These are phyloP conservation scores for Triticum monococcum DNA, from an alignment of 176 grass and related monocot genomes.

Conservation along the genomic window DNA sequence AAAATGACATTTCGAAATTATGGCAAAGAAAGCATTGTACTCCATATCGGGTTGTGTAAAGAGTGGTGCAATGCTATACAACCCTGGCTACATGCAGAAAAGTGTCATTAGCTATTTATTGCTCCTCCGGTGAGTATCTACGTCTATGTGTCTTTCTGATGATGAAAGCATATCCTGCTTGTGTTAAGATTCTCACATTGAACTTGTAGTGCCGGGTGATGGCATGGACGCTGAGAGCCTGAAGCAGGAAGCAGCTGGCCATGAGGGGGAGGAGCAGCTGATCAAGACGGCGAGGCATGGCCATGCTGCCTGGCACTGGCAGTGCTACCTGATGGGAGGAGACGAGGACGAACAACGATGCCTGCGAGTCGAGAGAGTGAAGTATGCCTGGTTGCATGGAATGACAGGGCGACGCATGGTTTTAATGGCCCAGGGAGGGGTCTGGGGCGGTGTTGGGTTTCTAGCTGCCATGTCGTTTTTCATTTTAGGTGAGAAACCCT, in stretches of 20 bases:
- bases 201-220: constrained; percentile 69
- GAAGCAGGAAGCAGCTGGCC: constrained; percentile 42
- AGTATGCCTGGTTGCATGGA: constrained; percentile 28
- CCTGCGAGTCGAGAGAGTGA: not conserved
- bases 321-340: not conserved
- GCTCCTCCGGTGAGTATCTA: not conserved
- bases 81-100: not conserved
- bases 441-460: constrained; percentile 35
- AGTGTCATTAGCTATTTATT: no score
- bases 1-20: not conserved
- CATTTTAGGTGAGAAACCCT: constrained; percentile 65
- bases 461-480: constrained; percentile 77
- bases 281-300: not conserved
- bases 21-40: not conserved
- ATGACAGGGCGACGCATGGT: constrained; percentile 29
- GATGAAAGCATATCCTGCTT: not conserved
- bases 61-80: not conserved
- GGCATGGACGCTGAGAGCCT: constrained; percentile 26
- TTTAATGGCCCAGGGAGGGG: constrained; percentile 27
- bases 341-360: not conserved
- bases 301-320: not conserved
- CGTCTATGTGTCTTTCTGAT: not conserved
- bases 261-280: constrained; percentile 15
- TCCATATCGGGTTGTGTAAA: not conserved
- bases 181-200: constrained; percentile 48